Evolutionary conservation across 306 rosid genomes (phyloP).

Genomic region (Prunus salicina): DNA sequence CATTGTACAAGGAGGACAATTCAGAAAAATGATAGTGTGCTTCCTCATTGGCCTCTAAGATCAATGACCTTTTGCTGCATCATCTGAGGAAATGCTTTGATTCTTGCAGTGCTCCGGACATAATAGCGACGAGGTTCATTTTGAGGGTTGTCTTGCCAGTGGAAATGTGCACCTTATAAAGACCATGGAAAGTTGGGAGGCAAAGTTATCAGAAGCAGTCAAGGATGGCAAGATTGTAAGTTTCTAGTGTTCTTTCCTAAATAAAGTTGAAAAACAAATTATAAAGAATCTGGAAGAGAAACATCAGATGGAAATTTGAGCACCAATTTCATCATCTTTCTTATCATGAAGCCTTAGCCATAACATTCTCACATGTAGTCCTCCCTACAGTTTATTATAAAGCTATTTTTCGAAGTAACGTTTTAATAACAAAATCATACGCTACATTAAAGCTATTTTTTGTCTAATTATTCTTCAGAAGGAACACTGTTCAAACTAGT

Average conservation of each 20-base stretch:
- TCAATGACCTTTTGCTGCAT: not conserved
- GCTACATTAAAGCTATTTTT: too few relatives aligned
- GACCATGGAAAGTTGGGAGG: constrained; percentile 66
- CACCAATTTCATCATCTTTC: too few relatives aligned
- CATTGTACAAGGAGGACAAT: not conserved
- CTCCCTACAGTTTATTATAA: too few relatives aligned
- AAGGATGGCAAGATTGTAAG: constrained; percentile 69
- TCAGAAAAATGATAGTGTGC: not conserved
- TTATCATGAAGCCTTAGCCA: too few relatives aligned
- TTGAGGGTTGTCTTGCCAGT: constrained; percentile 34
- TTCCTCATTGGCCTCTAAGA: not conserved
- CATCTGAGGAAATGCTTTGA: constrained; percentile 6
- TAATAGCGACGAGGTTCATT: constrained; percentile 15
- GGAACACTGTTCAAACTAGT: too few relatives aligned
- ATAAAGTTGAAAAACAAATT: too few relatives aligned
- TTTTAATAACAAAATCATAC: too few relatives aligned
- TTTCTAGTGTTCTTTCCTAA: not conserved
- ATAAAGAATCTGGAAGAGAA: too few relatives aligned
- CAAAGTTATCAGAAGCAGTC: constrained; percentile 66
- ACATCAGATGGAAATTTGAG: too few relatives aligned
- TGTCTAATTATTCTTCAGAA: too few relatives aligned
- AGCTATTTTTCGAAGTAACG: too few relatives aligned
- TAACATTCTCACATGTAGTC: too few relatives aligned
- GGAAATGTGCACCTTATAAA: constrained; percentile 67
- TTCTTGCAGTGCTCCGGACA: constrained; percentile 18